Evolutionary conservation across 441 rosid genomes (phyloP).

Genomic region (Kokia cookei): DNA sequence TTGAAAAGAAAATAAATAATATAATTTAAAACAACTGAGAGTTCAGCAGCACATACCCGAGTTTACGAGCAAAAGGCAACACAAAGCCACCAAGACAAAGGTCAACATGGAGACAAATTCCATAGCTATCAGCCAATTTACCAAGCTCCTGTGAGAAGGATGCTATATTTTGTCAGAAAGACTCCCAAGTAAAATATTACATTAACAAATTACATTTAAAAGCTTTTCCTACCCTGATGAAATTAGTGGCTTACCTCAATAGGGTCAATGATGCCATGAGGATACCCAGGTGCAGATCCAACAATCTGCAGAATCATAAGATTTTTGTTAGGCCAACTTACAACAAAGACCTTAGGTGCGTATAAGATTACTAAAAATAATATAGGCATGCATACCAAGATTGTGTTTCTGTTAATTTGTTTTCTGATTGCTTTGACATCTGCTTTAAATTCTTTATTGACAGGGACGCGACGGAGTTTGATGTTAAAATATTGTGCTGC

Average conservation of each 20-base stretch:
- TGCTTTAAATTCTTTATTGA: slow-evolving; percentile 74
- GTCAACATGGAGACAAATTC: slow-evolving; percentile 92
- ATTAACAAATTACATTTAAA: slow-evolving; percentile 7
- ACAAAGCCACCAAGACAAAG: slow-evolving; percentile 99
- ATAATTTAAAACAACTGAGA: not conserved
- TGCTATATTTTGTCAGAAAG: not conserved
- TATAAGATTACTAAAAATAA: slow-evolving; percentile 5
- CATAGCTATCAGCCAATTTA: slow-evolving; percentile 62
- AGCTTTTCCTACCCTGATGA: not conserved
- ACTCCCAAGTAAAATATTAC: not conserved
- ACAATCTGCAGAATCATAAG: slow-evolving; percentile 60
- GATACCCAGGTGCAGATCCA: slow-evolving; percentile 98
- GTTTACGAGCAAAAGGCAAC: slow-evolving; percentile 87
- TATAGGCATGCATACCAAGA: slow-evolving; percentile 51
- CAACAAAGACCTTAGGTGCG: slow-evolving; percentile 4
- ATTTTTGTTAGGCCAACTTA: slow-evolving; percentile 12
- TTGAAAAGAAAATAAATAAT: not conserved
- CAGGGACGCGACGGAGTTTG: slow-evolving; percentile 91
- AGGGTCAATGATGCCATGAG: slow-evolving; percentile 97
- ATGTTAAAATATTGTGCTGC: slow-evolving; percentile 95
- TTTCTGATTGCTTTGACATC: slow-evolving; percentile 68
- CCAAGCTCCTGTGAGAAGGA: slow-evolving; percentile 74
- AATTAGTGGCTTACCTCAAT: slow-evolving; percentile 56
- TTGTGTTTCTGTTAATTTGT: slow-evolving; percentile 67
- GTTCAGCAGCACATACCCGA: slow-evolving; percentile 53